These are phyloP conservation scores for Dothistroma pini DNA, from an alignment of 2,329 filamentous ascomycete genomes.

Conservation along the genomic window DNA sequence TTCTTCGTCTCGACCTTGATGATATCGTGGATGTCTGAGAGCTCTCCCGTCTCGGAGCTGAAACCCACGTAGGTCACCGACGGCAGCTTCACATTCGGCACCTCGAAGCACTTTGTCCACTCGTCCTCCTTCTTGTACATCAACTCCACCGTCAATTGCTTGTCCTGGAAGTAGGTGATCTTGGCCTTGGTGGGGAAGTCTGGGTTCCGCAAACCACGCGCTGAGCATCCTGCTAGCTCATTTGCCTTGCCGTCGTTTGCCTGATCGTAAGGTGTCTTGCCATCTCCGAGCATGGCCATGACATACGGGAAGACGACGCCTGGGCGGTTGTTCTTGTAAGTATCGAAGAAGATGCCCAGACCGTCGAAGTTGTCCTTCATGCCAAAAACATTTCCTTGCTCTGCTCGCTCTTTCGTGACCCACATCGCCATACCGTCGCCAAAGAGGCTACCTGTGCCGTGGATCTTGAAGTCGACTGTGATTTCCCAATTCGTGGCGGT, in stretches of 20 bases:
- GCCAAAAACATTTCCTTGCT: conserved; percentile 81
- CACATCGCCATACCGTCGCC: conserved; percentile 98
- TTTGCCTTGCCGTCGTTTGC: conserved; percentile 89
- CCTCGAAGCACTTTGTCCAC: conserved; percentile 86
- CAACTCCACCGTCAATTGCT: conserved; percentile 81
- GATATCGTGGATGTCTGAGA: conserved; percentile 97
- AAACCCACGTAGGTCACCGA: conserved; percentile 62
- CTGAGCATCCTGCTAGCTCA: conserved; percentile 92
- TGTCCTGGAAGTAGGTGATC: conserved; percentile 96
- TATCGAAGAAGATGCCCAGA: conserved; percentile 92
- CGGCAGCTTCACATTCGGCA: conserved; percentile 68
- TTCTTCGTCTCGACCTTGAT: conserved; percentile 82
- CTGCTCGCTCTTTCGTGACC: conserved; percentile 89
- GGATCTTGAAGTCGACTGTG: conserved; percentile 91
- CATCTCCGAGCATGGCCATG: conserved; percentile 97
- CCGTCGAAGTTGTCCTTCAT: conserved; percentile 86
- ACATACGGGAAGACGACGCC: conserved; percentile 95
- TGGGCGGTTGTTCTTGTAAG: conserved; percentile 98
- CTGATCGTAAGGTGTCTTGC: conserved; percentile 84
- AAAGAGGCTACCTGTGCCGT: conserved; percentile 82
- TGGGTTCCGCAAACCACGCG: conserved; percentile 79
- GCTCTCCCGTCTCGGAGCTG: conserved; percentile 86
- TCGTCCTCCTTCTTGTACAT: conserved; percentile 89
- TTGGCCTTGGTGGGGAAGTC: conserved; percentile 75
- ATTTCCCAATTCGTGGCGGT: conserved; percentile 99